Conservation (phyloP, 1,284 basidiomycete genomes). For the Boletus mariae region DNA sequence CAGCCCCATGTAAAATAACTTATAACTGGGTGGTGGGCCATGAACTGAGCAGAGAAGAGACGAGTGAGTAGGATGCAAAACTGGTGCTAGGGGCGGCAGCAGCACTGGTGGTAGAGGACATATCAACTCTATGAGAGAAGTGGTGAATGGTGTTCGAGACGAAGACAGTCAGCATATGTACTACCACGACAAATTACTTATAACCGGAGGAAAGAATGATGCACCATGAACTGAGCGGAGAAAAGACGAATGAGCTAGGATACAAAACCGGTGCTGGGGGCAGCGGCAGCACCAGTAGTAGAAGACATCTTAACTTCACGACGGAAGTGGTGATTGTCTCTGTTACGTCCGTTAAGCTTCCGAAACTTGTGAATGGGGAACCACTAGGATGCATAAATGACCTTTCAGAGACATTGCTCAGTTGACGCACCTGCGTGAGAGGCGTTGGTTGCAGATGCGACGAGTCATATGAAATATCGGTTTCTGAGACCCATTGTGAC, state of each 20-base stretch:
- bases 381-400: slow-evolving; percentile 49
- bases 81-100: slow-evolving; percentile 1
- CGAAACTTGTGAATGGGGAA: slow-evolving; percentile 38
- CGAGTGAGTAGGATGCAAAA: slow-evolving; percentile 1
- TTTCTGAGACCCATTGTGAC: slow-evolving; percentile 55
- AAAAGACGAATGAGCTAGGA: too few species aligned
- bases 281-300: slow-evolving; percentile 3
- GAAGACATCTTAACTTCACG: slow-evolving; percentile 12
- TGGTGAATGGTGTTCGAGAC: too few species aligned
- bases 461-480: slow-evolving; percentile 66
- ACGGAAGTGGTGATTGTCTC: slow-evolving; percentile 34
- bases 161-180: too few species aligned
- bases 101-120: not conserved
- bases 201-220: too few species aligned
- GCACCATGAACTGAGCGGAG: too few species aligned
- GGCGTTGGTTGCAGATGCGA: slow-evolving; percentile 41
- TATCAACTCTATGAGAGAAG: too few species aligned
- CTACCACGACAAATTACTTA: too few species aligned
- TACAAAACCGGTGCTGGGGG: not conserved
- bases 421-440: slow-evolving; percentile 42
- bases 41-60: too few species aligned
- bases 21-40: too few species aligned
- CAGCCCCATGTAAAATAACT: too few species aligned
- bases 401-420: slow-evolving; percentile 60
- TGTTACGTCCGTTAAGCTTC: slow-evolving; percentile 32